Conservation (phyloP, 495 filamentous ascomycete genomes). For the Cercophora sp. region DNA sequence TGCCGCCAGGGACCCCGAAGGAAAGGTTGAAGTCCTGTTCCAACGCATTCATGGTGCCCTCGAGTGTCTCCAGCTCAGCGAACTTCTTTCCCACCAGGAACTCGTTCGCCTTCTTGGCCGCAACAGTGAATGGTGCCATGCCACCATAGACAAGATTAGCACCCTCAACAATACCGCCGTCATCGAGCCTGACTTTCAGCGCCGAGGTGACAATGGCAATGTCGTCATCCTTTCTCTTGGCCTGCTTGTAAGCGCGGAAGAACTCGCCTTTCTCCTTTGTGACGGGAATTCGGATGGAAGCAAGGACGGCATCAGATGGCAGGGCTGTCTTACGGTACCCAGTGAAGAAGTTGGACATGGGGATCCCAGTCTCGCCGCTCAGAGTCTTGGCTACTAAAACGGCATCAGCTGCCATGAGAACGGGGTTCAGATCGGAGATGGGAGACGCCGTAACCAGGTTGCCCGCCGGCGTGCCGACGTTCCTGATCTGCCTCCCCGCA, state of each 20-base stretch:
- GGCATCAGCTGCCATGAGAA: slow-evolving; percentile 84
- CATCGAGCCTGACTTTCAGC: slow-evolving; percentile 64
- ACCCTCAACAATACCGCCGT: slow-evolving; percentile 61
- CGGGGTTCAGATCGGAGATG: slow-evolving; percentile 94
- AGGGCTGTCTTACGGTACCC: slow-evolving; percentile 85
- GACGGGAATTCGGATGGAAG: slow-evolving; percentile 77
- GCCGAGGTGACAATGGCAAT: slow-evolving; percentile 93
- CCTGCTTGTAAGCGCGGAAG: slow-evolving; percentile 83
- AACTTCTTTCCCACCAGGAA: slow-evolving; percentile 74
- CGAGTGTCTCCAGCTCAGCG: slow-evolving; percentile 73
- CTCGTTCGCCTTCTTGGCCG: slow-evolving; percentile 68
- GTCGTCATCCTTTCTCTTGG: slow-evolving; percentile 94
- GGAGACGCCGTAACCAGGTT: slow-evolving; percentile 94
- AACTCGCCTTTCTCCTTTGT: slow-evolving; percentile 64
- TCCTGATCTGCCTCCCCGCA: slow-evolving; percentile 91
- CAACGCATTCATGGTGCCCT: slow-evolving; percentile 81
- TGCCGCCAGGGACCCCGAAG: slow-evolving; percentile 88
- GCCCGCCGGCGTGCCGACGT: slow-evolving; percentile 93
- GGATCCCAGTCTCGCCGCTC: slow-evolving; percentile 68
- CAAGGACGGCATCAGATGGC: slow-evolving; percentile 76
- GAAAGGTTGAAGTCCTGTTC: slow-evolving; percentile 80
- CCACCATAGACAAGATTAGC: slow-evolving; percentile 81
- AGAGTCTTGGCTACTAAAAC: slow-evolving; percentile 72
- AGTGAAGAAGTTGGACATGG: slow-evolving; percentile 90
- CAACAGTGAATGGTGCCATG: slow-evolving; percentile 83